Base-by-base conservation (phyloP, 306 rosid genomes). In the Citrullus mucosospermus region DNA sequence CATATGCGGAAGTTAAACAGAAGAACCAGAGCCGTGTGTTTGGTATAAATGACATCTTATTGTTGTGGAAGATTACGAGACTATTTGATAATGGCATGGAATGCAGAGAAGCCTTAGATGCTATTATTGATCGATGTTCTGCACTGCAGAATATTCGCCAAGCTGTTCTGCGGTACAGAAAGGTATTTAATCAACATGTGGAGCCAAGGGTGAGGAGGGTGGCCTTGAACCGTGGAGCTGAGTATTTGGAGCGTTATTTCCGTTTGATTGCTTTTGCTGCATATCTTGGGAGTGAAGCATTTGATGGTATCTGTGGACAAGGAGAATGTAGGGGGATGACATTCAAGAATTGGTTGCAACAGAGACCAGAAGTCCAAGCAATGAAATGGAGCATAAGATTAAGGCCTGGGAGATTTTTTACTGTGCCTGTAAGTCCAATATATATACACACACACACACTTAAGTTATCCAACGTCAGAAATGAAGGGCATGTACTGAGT, bases 241-340 rank as follows among this genome's bases (percentile, higher is more conserved):
- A 93, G 93, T 91, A 89, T 82, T 85, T 93, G 84, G 98, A 93
- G 75, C 89, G 98, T 48, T 93, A 93, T 84, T 93, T 93, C 85
- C 93, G 92, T 79, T 86, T 93, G 78, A 93, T 93, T 88, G 90
- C 98, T 55, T 93, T 93, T 88, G 94, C 98, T 53, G 98, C 98
- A 81, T 91, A 93, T 87, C 95, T 93, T 79, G 98, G 98, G 81
- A 91, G 98, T 55, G 93, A 89, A 82, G 98, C 95, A 76, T 93
- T 89, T 81, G 98, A 93, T 85, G 95, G 91, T 72, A 86, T 88
- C 79, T 93, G 93, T 84, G 88, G 91, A 83, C 90, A 89, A 83
- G 93, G 92, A 77, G 88, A 84, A 79, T 82, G 83, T 34, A 82
- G 82, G 82, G 79, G 82, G 82, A 87, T 89, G 94, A 87, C 93